Evolutionary conservation across 1,284 basidiomycete genomes (phyloP).

Genomic region (Trichosporon ovoides): DNA sequence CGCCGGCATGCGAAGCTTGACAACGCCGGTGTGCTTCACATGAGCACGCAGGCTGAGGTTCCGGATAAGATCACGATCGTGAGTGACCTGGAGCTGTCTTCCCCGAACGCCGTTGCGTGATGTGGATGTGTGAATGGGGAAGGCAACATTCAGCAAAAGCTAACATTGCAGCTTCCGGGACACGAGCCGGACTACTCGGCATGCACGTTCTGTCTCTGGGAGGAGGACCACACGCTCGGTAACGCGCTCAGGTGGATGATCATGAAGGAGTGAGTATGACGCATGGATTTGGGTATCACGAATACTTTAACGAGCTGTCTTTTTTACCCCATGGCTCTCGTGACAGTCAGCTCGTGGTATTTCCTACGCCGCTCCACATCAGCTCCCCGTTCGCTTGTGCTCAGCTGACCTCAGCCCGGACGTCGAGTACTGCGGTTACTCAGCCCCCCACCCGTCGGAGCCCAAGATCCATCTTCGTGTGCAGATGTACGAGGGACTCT

Average conservation of each 20-base stretch:
- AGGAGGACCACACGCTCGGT: slow-evolving; percentile 93
- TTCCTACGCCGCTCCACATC: too few species aligned
- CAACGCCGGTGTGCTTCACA: slow-evolving; percentile 39
- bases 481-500: slow-evolving; percentile 90
- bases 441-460: slow-evolving; percentile 92
- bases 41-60: slow-evolving; percentile 28
- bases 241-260: slow-evolving; percentile 95
- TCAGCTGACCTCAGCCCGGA: slow-evolving; percentile 64
- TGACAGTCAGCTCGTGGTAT: too few species aligned
- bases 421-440: slow-evolving; percentile 98
- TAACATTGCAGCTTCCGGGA: slow-evolving; percentile 59
- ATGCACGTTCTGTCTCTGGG: slow-evolving; percentile 84
- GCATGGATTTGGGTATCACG: not conserved
- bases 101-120: too few species aligned
- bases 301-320: not conserved
- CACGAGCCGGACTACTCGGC: slow-evolving; percentile 76
- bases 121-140: too few species aligned
- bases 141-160: too few species aligned
- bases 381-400: not conserved
- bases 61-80: slow-evolving; percentile 49
- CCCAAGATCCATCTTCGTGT: slow-evolving; percentile 91
- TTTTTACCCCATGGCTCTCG: too few species aligned
- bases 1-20: slow-evolving; percentile 32
- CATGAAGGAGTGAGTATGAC: slow-evolving; percentile 87
- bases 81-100: too few species aligned